phyloP scores from a whole-genome alignment of 805 yeast species.

The Candida patagonica region DNA sequence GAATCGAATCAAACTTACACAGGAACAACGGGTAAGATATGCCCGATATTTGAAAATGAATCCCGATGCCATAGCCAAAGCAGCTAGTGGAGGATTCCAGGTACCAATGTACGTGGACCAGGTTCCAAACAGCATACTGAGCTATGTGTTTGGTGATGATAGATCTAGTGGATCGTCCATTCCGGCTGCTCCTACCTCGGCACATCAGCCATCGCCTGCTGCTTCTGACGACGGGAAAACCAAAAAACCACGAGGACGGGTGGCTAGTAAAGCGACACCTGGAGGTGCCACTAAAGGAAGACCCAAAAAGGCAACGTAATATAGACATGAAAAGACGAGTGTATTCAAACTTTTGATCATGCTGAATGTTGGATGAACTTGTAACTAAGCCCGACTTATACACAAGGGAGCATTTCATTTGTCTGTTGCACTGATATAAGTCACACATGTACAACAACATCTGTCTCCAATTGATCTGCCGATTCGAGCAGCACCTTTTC shows the following conservation, averaged over 20 bases:
- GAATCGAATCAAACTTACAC: conserved; percentile 5
- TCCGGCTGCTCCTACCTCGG: conserved; percentile 5
- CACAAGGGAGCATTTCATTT: no score
- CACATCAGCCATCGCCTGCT: conserved; percentile 3
- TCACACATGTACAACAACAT: no score
- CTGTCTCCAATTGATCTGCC: no score
- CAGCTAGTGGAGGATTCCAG: neutral
- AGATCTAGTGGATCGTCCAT: neutral
- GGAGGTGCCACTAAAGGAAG: conserved; percentile 7
- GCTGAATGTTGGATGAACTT: no score
- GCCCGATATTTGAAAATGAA: no score
- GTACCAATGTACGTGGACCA: conserved; percentile 2
- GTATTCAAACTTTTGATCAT: no score
- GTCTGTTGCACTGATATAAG: no score
- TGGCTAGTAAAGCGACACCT: conserved; percentile 2
- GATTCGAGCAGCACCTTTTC: no score
- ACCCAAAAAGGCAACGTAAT: conserved; percentile 7
- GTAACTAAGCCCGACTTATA: no score
- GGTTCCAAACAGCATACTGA: conserved; percentile 1
- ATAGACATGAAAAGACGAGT: neutral
- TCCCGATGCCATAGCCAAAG: no score
- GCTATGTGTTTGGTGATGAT: conserved; percentile 5
- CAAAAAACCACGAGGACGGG: neutral
- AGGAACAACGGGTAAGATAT: conserved; percentile 3
- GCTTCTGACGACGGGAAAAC: conserved; percentile 3